Evolutionary conservation across 1,284 basidiomycete genomes (phyloP), one percentile per base, ranked within the genome.

Genomic region (Naganishia sp.): DNA sequence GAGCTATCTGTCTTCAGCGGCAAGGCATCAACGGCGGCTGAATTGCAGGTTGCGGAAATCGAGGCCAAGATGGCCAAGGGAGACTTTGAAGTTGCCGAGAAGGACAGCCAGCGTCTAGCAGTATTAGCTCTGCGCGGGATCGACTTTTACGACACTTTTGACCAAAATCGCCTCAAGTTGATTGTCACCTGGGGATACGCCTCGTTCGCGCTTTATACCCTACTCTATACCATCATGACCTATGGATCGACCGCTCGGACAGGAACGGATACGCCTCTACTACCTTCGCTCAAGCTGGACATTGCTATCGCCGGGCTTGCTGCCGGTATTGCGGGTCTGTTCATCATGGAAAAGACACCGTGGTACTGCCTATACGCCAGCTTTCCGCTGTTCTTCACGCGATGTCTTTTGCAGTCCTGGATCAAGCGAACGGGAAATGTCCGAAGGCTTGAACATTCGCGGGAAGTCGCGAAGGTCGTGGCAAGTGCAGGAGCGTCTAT

Each of bases 101-200:
- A 73, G 21, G 74, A 78, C 32, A 85, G 88, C 6, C 76, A 82
- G 1, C 76, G 83, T 25, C 81, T 92, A 15, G 88, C 90, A 62
- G 72, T 82, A 39, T 72, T 81, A 17, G 82, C 84, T 3, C 80
- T 94, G 3, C 79, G 83, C 54, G 92, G 91, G 0, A 80, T 92
- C 23, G 84, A 85, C 51, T 94, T 94, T 75, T 83, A 94, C 6
- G 89, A 94, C 76, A 92, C 90, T 76, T 88, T 93, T 74, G 90
- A 94, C 73, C 87, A 90, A 49, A 82, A 85, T 35, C 78, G 92
- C 50, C 86, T 94, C 31, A 85, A 86, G 28, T 79, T 75, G 0
- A 86, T 94, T 66, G 89, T 92, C 55, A 84, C 84, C 1, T 71
- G 83, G 4, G 90, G 90, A 5, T 94, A 94, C 76, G 73, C 85